Conservation (phyloP, 2,329 filamentous ascomycete species). For the Alternaria brassicicola region DNA sequence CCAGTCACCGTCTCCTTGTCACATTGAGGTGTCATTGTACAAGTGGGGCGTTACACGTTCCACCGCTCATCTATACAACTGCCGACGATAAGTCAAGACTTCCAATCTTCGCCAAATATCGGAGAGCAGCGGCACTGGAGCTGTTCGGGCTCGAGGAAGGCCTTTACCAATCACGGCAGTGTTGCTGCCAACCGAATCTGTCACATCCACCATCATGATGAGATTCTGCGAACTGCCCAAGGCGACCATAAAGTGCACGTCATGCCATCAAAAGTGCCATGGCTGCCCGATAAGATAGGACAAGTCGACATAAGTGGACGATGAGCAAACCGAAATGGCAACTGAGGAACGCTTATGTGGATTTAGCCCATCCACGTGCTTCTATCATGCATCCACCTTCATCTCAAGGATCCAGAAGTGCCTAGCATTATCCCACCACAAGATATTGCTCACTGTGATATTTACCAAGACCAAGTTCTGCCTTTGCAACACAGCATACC, state of each 20-base stretch:
- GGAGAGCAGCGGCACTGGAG: background rate
- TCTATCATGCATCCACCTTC: background rate
- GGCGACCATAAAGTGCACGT: background rate
- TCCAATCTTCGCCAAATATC: slow-evolving; percentile 5
- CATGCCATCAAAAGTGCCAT: background rate
- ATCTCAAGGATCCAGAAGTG: background rate
- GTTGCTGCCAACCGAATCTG: background rate
- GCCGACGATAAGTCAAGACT: slow-evolving; percentile 17
- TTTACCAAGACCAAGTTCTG: background rate
- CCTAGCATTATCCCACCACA: background rate
- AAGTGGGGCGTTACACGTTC: slow-evolving; percentile 9
- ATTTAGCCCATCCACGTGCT: background rate
- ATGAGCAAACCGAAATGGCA: background rate
- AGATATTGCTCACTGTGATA: background rate
- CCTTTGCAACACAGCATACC: background rate
- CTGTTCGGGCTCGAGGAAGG: background rate
- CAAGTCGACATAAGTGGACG: background rate
- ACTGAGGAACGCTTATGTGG: background rate
- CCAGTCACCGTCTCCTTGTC: background rate
- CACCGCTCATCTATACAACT: slow-evolving; percentile 2
- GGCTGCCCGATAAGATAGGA: background rate
- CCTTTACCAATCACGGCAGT: background rate
- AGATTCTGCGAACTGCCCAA: background rate
- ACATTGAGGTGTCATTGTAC: background rate
- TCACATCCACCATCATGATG: background rate